A percentile compares a stretch with the other conserved stretches of the same genome.
Evolutionary conservation across 2,329 filamentous ascomycete species (phyloP).

Genomic region (Aspergillus sergii): DNA sequence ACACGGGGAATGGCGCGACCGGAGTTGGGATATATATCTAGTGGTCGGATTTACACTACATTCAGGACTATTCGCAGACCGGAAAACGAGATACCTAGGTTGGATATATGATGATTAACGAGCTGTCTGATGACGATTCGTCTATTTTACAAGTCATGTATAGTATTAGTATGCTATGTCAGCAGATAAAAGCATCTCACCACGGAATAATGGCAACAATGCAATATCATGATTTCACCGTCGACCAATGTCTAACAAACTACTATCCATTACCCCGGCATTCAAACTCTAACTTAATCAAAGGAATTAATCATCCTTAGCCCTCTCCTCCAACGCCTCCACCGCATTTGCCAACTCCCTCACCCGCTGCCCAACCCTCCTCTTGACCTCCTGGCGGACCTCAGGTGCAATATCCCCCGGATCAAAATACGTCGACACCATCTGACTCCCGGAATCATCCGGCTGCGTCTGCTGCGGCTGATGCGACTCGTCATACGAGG

Average conservation of each 20-base stretch:
- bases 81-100: constrained; percentile 1
- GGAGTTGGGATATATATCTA: constrained; percentile 2
- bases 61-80: background rate
- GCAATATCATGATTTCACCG: background rate
- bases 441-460: constrained; percentile 17
- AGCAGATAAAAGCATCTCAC: background rate
- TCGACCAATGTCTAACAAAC: background rate
- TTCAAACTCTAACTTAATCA: too few species aligned
- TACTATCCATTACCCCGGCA: background rate
- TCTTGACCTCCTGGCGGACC: constrained; percentile 46
- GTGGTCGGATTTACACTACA: background rate
- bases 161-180: background rate
- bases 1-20: background rate
- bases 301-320: constrained; percentile 33
- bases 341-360: constrained; percentile 51
- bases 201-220: background rate
- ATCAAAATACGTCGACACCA: constrained; percentile 37
- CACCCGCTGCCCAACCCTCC: constrained; percentile 48
- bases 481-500: background rate
- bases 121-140: background rate
- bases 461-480: constrained; percentile 8
- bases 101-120: constrained; percentile 12
- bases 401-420: constrained; percentile 29
- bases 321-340: constrained; percentile 45
- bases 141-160: constrained; percentile 7